Evolutionary conservation across 208 protist species (phyloP).

Genomic region (Acanthamoeba triangularis): DNA sequence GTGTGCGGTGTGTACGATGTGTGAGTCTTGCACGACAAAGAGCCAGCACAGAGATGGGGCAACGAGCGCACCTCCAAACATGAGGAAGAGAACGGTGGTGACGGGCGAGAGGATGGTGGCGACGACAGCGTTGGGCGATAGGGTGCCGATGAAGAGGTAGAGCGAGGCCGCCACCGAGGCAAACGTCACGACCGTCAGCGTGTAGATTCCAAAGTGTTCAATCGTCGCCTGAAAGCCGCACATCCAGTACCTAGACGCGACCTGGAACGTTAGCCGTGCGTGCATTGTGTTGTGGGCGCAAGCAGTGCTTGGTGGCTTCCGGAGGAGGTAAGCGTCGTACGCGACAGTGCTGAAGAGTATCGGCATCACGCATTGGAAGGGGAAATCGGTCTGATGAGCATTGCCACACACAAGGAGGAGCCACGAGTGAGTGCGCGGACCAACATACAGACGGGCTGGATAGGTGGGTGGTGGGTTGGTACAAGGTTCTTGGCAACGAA

Average conservation of each 20-base stretch:
- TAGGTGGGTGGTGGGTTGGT: neutral
- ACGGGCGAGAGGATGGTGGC: slow-evolving; percentile 35
- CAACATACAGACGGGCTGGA: neutral
- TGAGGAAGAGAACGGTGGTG: slow-evolving; percentile 39
- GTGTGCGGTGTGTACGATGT: no score
- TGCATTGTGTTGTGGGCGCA: no score
- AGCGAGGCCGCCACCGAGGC: neutral
- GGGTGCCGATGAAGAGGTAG: neutral
- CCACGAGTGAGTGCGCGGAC: no score
- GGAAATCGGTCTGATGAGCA: neutral
- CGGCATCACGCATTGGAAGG: neutral
- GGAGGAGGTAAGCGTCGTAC: neutral
- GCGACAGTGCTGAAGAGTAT: neutral
- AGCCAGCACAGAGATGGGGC: neutral
- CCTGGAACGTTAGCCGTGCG: neutral
- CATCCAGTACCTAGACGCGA: neutral
- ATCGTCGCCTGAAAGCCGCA: neutral
- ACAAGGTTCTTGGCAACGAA: slow-evolving; percentile 10
- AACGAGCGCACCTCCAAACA: slow-evolving; percentile 5
- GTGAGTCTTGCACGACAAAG: neutral
- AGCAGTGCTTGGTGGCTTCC: no score
- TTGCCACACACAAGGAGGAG: neutral
- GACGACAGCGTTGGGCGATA: neutral
- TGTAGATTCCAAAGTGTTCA: neutral
- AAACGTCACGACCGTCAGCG: neutral